Percentiles rank a stretch among this genome's conserved stretches.
phyloP scores from a whole-genome alignment of 768 basidiomycete species.

The Tricholomella constricta region DNA sequence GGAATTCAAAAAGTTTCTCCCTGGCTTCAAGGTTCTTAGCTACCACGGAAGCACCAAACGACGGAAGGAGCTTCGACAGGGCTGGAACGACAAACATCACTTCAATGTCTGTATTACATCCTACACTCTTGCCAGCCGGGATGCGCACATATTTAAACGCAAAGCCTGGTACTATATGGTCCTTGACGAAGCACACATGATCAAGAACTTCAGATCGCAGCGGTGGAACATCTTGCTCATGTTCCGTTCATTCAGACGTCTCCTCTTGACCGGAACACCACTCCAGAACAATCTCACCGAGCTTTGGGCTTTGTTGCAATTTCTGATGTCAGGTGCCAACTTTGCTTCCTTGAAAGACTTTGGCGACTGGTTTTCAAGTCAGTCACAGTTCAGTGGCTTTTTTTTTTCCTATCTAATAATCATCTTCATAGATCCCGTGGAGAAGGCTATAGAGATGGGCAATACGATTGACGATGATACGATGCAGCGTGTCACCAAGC shows the following conservation, averaged over 20 bases:
- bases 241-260: conserved; percentile 82
- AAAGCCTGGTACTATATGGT: conserved; percentile 97
- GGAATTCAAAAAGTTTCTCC: conserved; percentile 96
- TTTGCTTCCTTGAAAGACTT: conserved; percentile 95
- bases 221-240: conserved; percentile 90
- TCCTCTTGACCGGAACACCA: conserved; percentile 94
- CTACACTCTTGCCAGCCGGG: conserved; percentile 89
- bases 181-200: conserved; percentile 95
- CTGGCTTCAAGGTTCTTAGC: conserved; percentile 82
- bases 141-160: conserved; percentile 89
- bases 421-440: conserved; percentile 71
- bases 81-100: conserved; percentile 86
- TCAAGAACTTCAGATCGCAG: conserved; percentile 95
- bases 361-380: conserved; percentile 95
- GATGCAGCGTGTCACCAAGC: conserved; percentile 78
- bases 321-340: conserved; percentile 85
- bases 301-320: conserved; percentile 93
- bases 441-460: conserved; percentile 90
- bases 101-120: conserved; percentile 97
- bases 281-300: conserved; percentile 96
- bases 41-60: conserved; percentile 92
- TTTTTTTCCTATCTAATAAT: conserved; percentile 4
- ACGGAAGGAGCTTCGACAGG: conserved; percentile 85
- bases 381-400: conserved; percentile 30
- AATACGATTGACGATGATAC: conserved; percentile 78